Percentiles rank a stretch among this genome's conserved stretches.
Evolutionary conservation across 345 rosid species (phyloP).

Genomic region (Acer yangbiense): DNA sequence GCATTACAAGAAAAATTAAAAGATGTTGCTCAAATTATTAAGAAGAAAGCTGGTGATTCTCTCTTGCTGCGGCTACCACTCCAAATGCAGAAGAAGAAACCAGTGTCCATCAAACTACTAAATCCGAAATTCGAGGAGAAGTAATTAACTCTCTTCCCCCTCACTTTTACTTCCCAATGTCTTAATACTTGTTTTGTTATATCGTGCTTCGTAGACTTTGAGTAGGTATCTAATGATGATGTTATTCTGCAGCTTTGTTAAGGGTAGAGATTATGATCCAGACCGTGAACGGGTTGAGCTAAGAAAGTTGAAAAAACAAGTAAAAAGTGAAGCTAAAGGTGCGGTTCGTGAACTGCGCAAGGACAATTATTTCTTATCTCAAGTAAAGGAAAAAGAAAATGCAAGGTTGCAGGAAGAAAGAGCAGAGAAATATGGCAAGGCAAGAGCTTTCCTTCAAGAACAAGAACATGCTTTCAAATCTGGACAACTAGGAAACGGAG

Average conservation of each 20-base stretch:
- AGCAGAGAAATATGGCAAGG: slow-evolving; percentile 68
- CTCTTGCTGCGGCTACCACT: slow-evolving; percentile 63
- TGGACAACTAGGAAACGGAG: slow-evolving; percentile 76
- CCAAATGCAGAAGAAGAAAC: slow-evolving; percentile 78
- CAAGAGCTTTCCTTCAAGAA: slow-evolving; percentile 85
- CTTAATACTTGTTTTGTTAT: not conserved
- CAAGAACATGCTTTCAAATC: slow-evolving; percentile 87
- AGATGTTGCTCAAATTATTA: slow-evolving; percentile 54
- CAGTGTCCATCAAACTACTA: slow-evolving; percentile 63
- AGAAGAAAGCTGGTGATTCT: slow-evolving; percentile 53
- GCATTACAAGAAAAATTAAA: slow-evolving; percentile 49
- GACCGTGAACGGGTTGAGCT: slow-evolving; percentile 71
- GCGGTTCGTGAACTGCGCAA: slow-evolving; percentile 85
- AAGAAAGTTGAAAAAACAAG: slow-evolving; percentile 60
- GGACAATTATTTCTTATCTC: slow-evolving; percentile 59
- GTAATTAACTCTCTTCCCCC: slow-evolving; percentile 33
- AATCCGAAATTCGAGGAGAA: slow-evolving; percentile 85
- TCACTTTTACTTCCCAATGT: not conserved
- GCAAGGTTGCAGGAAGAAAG: slow-evolving; percentile 55
- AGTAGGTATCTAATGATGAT: slow-evolving; percentile 12
- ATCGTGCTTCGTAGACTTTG: not conserved
- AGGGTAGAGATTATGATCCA: slow-evolving; percentile 93
- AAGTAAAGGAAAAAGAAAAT: slow-evolving; percentile 66
- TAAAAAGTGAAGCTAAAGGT: slow-evolving; percentile 67
- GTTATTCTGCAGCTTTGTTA: slow-evolving; percentile 68